Conservation (phyloP, 106 monocot species). For the Ottelia alismoides region DNA sequence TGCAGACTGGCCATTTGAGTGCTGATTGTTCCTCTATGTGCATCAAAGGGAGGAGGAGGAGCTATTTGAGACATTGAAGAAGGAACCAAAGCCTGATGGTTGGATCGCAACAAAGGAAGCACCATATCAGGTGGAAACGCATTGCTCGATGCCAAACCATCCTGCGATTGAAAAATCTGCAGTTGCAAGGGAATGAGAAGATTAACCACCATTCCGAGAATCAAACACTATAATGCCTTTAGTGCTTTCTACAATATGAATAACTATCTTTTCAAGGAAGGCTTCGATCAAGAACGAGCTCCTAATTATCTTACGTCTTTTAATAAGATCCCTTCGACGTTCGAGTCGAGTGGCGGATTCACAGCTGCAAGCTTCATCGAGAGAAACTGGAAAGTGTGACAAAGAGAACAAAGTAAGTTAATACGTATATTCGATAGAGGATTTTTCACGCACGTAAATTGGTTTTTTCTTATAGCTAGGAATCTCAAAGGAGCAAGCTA, state of each 20-base stretch:
- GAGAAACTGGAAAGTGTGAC: constrained; percentile 11
- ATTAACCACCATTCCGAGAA: not conserved
- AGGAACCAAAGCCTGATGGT: constrained; percentile 24
- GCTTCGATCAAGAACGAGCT: not conserved
- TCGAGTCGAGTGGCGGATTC: constrained; percentile 8
- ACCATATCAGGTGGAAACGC: constrained; percentile 23
- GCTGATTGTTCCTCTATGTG: constrained; percentile 21
- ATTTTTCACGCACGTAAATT: too few species aligned
- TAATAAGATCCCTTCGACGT: constrained; percentile 1
- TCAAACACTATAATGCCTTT: not conserved
- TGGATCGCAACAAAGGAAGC: constrained; percentile 22
- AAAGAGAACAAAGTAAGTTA: not conserved
- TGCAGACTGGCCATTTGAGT: constrained; percentile 16
- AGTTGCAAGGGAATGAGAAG: not conserved
- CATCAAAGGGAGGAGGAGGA: constrained; percentile 16
- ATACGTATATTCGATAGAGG: too few species aligned
- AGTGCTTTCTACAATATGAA: not conserved
- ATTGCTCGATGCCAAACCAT: constrained; percentile 16
- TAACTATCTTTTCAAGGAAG: not conserved
- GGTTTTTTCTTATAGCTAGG: too few species aligned
- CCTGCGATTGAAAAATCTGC: constrained; percentile 19
- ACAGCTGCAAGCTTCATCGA: constrained; percentile 28
- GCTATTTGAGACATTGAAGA: constrained; percentile 8
- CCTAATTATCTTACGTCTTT: constrained; percentile 5
- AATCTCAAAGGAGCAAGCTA: too few species aligned